Base-by-base conservation (phyloP, 306 rosid species). In the Acacia melanoxylon region DNA sequence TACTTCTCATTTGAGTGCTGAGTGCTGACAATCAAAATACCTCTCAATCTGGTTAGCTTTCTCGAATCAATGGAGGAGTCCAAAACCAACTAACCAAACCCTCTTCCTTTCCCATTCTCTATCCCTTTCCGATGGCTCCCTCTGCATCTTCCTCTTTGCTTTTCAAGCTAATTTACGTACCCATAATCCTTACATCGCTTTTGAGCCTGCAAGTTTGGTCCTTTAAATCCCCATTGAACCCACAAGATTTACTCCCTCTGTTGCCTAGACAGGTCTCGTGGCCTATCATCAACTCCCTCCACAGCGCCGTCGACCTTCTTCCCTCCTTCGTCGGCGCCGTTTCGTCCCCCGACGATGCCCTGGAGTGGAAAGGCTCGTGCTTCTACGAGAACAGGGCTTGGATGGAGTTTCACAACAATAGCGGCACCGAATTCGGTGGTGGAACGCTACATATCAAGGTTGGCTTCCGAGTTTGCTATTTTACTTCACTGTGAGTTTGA, bases 371-470 rank as follows among this genome's bases (percentile, higher is more conserved):
- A 54, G 99, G 97, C 8, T 87, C 98, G 6, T 96, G 99, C 83
- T 96, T 96, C 70, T 88, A 82, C 81, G 1, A 92, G n/a, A 96
- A 93, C 84, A 63, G 58, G 0, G 99, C 99, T 41, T 93, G 99
- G 98, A 72, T 96, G 86, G 98, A 87, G 72, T 90, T 95, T 78
- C 91, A 92, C 79, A 93, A 93, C 79, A 86, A 93, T 13, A 78
- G 80, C 46, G 89, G 86, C 51, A 40, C 87, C 24, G 68, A 92
- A 82, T 92, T 84, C 80, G 99, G 99, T 14, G 99, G 99, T 52
- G 99, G 99, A 31, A 93, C 98, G 41, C 97, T 96, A 80, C 99
- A 96, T 78, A 5, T 96, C 54, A 86, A 92, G 98, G 99, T 96
- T 8, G 1, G 42, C 2, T 29, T 77, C 59, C 22, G 25, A 20